Percentiles rank a stretch among this genome's conserved stretches.
Conservation (phyloP, 306 rosid genomes). For the Neltuma alba region DNA sequence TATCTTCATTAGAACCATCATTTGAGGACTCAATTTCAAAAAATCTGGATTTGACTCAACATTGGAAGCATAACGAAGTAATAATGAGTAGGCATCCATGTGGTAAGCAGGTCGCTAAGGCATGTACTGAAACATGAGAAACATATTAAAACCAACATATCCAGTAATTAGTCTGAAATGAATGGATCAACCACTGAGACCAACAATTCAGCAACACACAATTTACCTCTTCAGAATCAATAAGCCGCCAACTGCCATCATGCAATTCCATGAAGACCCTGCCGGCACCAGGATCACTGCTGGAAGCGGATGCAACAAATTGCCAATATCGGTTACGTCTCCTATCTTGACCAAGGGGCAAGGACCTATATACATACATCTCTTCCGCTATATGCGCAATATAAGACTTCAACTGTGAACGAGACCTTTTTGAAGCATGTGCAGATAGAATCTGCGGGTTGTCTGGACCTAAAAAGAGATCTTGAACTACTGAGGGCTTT, state of each 20-base stretch:
- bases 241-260: conserved; percentile 89
- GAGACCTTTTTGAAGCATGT: conserved; percentile 85
- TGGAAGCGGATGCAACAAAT: conserved; percentile 92
- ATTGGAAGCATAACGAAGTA: not conserved
- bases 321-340: conserved; percentile 96
- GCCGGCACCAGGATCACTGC: conserved; percentile 97
- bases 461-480: conserved; percentile 67
- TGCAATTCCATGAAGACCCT: conserved; percentile 85
- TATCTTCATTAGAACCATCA: conserved; percentile 5
- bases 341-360: conserved; percentile 99
- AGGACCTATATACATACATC: conserved; percentile 91
- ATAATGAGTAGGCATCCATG: not conserved
- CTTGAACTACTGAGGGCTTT: conserved; percentile 57
- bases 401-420: conserved; percentile 91
- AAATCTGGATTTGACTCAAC: not conserved
- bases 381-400: conserved; percentile 94
- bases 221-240: conserved; percentile 93
- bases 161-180: conserved; percentile 9
- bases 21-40: conserved; percentile 15
- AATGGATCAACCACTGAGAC: not conserved
- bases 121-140: conserved; percentile 1
- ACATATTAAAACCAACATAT: conserved; percentile 20
- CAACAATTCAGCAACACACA: conserved; percentile 12
- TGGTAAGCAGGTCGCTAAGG: conserved; percentile 2
- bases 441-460: conserved; percentile 69